Percentiles rank a stretch among this genome's conserved stretches.
Conservation (phyloP, 352 stramenopile genomes). For the Phytophthora fragariaefolia region DNA sequence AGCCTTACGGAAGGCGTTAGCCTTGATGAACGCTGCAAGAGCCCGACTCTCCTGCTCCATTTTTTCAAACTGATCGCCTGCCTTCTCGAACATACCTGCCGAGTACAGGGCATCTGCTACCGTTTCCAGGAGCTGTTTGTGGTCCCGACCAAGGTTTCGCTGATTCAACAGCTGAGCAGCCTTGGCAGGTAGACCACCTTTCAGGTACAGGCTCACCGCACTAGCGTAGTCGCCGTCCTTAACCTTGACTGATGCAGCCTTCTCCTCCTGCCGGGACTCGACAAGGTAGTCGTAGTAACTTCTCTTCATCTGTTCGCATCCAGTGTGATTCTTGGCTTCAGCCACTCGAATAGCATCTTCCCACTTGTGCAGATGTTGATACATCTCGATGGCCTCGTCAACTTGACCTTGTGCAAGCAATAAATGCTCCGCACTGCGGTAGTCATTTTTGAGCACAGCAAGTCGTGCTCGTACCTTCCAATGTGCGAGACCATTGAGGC, state of each 20-base stretch:
- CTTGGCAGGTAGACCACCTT: constrained; percentile 92
- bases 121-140: constrained; percentile 90
- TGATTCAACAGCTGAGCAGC: constrained; percentile 89
- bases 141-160: constrained; percentile 87
- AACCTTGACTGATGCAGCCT: constrained; percentile 92
- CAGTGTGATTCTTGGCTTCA: constrained; percentile 79
- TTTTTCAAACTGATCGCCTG: constrained; percentile 94
- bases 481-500: constrained; percentile 81
- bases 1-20: constrained; percentile 92
- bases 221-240: constrained; percentile 90
- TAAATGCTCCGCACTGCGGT: constrained; percentile 91
- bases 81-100: constrained; percentile 93
- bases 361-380: constrained; percentile 94
- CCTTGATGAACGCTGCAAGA: constrained; percentile 93
- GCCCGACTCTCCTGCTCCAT: constrained; percentile 92
- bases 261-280: constrained; percentile 92
- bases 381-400: constrained; percentile 95
- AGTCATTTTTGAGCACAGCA: constrained; percentile 91
- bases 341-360: constrained; percentile 95
- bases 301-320: constrained; percentile 89
- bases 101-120: constrained; percentile 90
- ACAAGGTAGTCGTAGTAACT: constrained; percentile 95
- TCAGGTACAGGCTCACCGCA: constrained; percentile 93
- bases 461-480: constrained; percentile 89
- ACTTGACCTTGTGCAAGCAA: constrained; percentile 91